Base-by-base conservation (phyloP, 495 filamentous ascomycete genomes). In the Trichocladium uniseriatum region DNA sequence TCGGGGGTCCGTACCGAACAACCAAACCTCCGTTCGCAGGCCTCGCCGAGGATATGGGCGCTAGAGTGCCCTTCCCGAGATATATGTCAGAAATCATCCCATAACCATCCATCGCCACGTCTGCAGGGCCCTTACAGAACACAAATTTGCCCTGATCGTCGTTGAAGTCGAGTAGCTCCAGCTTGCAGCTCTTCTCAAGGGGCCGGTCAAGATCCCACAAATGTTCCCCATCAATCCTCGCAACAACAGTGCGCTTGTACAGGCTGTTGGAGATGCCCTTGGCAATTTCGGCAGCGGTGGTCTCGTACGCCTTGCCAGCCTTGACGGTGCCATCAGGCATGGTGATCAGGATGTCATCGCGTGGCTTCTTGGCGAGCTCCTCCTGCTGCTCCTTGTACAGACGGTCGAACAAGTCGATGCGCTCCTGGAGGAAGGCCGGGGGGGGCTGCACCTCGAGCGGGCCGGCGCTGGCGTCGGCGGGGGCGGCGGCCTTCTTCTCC, bases 151-250 rank as follows among this genome's bases (percentile, higher is more conserved):
- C 92, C 63, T 94, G 81, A 5, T 86, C 81, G 62, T 89, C 71
- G 42, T 89, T 84, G 66, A 96, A 97, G 28, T 83, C 79, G 35
- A 97, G 71, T 34, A 95, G 75, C 51, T 85, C 80, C 11, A 98
- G 76, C 39, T 76, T 81, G 69, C 85, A 89, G 62, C 76, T 81
- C 59, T 74, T 73, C 68, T 97, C 94, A 35, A 98, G 70, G 5
- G 94, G 91, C 46, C 92, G 77, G 51, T 87, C 85, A 29, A 98
- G 65, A 71, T 98, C 92, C 92, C 91, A 98, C 19, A 97, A 71
- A 46, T 78, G 79, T 27, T 65, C 59, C 6, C 62, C 85, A 58
- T 96, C 83, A 43, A 98, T 74, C 60, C 80, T 83, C 6, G 90
- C 79, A 57, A 97, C 81, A 16, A 97, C 85, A 43, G 81, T 80